Conservation (phyloP, 2,329 filamentous ascomycete genomes). For the Colletotrichum musicola region DNA sequence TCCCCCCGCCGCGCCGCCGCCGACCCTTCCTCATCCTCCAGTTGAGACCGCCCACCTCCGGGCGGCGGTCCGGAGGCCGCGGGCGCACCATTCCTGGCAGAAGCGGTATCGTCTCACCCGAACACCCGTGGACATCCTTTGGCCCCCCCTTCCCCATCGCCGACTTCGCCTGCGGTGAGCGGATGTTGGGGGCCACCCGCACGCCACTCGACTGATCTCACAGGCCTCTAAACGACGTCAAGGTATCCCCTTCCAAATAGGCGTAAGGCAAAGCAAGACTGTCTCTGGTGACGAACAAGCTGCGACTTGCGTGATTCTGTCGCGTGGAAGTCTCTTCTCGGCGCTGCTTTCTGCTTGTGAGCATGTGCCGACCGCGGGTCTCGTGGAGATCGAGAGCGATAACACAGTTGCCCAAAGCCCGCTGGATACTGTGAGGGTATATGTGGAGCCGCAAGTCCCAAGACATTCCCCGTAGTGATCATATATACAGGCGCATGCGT, state of each 20-base stretch:
- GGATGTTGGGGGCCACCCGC: background rate
- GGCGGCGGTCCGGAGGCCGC: slow-evolving; percentile 14
- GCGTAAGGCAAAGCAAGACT: background rate
- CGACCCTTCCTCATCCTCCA: background rate
- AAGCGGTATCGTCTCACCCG: background rate
- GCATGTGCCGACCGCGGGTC: too few species aligned
- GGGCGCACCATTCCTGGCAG: background rate
- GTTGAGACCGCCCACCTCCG: slow-evolving; percentile 10
- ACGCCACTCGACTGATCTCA: too few species aligned
- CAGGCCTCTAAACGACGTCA: background rate
- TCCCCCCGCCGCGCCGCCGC: slow-evolving; percentile 5
- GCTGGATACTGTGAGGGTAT: too few species aligned
- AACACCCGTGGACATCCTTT: background rate
- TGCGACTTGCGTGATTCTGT: too few species aligned
- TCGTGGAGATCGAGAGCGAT: too few species aligned
- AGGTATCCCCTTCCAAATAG: background rate
- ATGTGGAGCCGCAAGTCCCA: too few species aligned
- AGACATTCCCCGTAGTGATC: too few species aligned
- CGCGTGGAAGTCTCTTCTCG: too few species aligned
- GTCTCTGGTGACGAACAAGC: too few species aligned
- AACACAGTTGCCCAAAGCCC: too few species aligned
- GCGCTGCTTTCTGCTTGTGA: too few species aligned
- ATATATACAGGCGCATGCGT: too few species aligned
- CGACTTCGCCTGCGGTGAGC: background rate
- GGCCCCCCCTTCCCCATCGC: background rate